Evolutionary conservation across 2,329 filamentous ascomycete species (phyloP).

Genomic region (Calonectria pseudoreteaudii): DNA sequence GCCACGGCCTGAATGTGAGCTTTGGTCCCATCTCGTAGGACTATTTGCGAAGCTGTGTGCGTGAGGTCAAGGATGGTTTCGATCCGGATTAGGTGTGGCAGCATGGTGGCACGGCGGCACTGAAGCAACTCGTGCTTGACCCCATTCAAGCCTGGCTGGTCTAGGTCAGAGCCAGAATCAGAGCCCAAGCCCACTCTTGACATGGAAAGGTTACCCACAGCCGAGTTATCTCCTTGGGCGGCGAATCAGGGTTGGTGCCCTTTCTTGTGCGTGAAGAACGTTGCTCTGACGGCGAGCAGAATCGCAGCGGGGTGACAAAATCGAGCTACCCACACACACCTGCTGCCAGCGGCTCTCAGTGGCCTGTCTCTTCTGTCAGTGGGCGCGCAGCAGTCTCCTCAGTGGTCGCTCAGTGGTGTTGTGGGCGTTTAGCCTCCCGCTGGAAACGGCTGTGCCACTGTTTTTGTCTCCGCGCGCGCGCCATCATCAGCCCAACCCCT

Average conservation of each 20-base stretch:
- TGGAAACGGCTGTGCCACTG: not conserved
- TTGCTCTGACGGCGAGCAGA: slow-evolving; percentile 4
- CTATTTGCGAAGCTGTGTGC: not conserved
- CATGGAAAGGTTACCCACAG: slow-evolving; percentile 23
- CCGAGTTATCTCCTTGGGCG: slow-evolving; percentile 30
- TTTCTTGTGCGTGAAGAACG: slow-evolving; percentile 34
- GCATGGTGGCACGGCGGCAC: slow-evolving; percentile 2
- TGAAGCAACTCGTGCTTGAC: slow-evolving; percentile 4
- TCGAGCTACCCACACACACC: slow-evolving; percentile 9
- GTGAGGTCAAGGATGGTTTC: not conserved
- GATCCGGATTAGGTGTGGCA: not conserved
- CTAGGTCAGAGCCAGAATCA: not conserved
- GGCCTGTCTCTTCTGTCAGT: not conserved
- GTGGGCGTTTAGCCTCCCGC: not conserved
- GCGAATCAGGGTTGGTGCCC: slow-evolving; percentile 44
- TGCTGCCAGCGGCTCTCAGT: not conserved
- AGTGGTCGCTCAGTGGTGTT: not conserved
- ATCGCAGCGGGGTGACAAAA: not conserved
- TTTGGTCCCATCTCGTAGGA: not conserved
- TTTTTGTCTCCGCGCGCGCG: not conserved
- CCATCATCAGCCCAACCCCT: slow-evolving; percentile 15
- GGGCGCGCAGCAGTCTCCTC: not conserved
- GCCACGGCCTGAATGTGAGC: not conserved
- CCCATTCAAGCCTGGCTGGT: not conserved
- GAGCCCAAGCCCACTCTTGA: slow-evolving; percentile 14